Evolutionary conservation across 2,329 filamentous ascomycete species (phyloP).

Genomic region (Ceratocystis cacaofunesta): DNA sequence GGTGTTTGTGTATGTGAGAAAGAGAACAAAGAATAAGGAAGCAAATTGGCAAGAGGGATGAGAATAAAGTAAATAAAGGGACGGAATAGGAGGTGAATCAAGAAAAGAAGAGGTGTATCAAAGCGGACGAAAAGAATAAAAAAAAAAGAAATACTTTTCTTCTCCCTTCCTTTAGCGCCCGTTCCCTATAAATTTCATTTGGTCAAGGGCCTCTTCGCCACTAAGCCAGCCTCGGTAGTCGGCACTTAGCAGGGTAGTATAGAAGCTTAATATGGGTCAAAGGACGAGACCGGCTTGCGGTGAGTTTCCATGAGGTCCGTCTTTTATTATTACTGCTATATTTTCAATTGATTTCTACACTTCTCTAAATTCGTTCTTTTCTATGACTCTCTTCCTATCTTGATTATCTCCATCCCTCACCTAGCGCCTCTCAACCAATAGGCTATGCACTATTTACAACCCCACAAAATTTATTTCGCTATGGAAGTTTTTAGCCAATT

Average conservation of each 20-base stretch:
- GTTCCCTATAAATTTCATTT: neutral
- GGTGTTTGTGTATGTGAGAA: slow-evolving; percentile 15
- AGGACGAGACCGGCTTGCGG: neutral
- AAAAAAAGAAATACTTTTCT: neutral
- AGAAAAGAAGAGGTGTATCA: neutral
- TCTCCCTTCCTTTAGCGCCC: neutral
- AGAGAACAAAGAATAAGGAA: neutral
- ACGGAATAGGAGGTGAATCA: neutral
- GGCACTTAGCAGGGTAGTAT: neutral
- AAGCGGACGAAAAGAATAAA: neutral
- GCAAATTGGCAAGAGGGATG: neutral
- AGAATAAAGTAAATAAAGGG: neutral
- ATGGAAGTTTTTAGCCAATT: neutral
- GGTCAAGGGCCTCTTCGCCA: neutral
- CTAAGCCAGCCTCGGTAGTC: neutral
- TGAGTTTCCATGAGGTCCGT: neutral
- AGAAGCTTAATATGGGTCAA: neutral
- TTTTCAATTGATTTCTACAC: neutral
- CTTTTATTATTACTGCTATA: neutral
- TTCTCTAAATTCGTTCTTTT: neutral
- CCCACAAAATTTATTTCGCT: neutral
- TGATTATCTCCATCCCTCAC: neutral
- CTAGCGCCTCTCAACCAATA: neutral
- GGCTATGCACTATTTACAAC: neutral
- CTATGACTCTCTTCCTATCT: neutral